These are phyloP conservation scores for Phytophthora meadii DNA, from an alignment of 352 stramenopile species.

Conservation along the genomic window DNA sequence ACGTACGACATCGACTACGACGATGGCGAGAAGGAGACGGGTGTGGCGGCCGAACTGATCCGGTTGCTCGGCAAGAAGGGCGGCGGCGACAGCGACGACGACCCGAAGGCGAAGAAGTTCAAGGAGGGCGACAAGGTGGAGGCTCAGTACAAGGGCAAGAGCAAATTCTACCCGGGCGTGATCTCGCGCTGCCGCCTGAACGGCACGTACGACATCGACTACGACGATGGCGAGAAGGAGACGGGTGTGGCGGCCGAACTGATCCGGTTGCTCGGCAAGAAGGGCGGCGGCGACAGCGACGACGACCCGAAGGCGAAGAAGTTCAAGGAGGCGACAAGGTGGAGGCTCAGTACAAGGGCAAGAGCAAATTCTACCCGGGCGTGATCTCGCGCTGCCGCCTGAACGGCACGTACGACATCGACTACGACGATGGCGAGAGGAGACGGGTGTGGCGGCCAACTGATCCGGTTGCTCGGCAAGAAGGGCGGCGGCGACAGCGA, in stretches of 20 bases:
- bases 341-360: constrained; percentile 26
- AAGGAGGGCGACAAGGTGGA: constrained; percentile 25
- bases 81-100: constrained; percentile 18
- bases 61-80: constrained; percentile 12
- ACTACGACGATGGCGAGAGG: constrained; percentile 24
- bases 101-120: constrained; percentile 20
- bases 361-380: constrained; percentile 23
- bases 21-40: constrained; percentile 23
- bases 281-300: constrained; percentile 16
- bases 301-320: constrained; percentile 22
- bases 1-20: constrained; percentile 28
- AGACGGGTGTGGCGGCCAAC: too few relatives aligned
- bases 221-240: constrained; percentile 24
- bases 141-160: constrained; percentile 27
- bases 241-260: constrained; percentile 22
- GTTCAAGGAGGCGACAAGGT: constrained; percentile 25
- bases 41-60: constrained; percentile 23
- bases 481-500: constrained; percentile 17
- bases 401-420: constrained; percentile 25
- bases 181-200: constrained; percentile 23
- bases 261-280: constrained; percentile 17
- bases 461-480: constrained; percentile 13
- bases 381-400: constrained; percentile 23
- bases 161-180: constrained; percentile 22
- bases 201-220: constrained; percentile 25